Evolutionary conservation across 139 green algal species (phyloP), one percentile per base, ranked within the genome.

Genomic region (Chlorella vulgaris): DNA sequence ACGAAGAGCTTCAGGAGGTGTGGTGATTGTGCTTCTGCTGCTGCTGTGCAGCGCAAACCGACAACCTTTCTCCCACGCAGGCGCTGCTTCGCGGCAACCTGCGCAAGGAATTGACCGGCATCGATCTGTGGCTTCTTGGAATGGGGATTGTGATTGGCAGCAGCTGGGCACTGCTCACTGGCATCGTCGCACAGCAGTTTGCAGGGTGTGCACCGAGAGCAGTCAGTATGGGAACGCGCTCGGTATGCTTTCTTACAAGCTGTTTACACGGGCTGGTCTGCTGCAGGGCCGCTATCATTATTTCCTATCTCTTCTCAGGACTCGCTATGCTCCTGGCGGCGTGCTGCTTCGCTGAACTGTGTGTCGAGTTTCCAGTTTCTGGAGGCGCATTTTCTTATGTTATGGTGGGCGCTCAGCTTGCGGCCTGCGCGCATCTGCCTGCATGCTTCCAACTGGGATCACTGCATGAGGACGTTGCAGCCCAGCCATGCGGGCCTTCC

Each of bases 261-360:
- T n/a, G n/a, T n/a, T n/a, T n/a, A n/a, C n/a, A n/a, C 29, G 0
- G 2, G 42, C 26, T 29, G n/a, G 7, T 42, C 7, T 24, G 6
- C n/a, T 73, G 53, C 78, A 88, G 84, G 29, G 47, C 84, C 1
- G 47, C 84, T 3, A 36, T 82, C 29, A 62, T 86, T 2, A 4
- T 88, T 3, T 53, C 29, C 26, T 88, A 86, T 33, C 22, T 79
- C 4, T 55, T 86, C 5, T 31, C 39, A 18, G 84, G 80, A 19
- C 10, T 81, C 13, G 77, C 80, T 38, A 40, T 36, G 1, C 10
- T 81, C 22, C 55, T 68, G 18, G 69, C 80, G 6, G 80, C 84
- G 5, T 53, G 65, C 5, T 88, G 84, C 73, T 88, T 80, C 62
- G 84, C 78, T 4, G 84, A 88, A 53, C 80, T 85, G 74, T 71